Percentiles rank a stretch among this genome's conserved stretches.
These are phyloP conservation scores for Solanum appendiculatum DNA, from an alignment of 257 asterid genomes.

Conservation along the genomic window DNA sequence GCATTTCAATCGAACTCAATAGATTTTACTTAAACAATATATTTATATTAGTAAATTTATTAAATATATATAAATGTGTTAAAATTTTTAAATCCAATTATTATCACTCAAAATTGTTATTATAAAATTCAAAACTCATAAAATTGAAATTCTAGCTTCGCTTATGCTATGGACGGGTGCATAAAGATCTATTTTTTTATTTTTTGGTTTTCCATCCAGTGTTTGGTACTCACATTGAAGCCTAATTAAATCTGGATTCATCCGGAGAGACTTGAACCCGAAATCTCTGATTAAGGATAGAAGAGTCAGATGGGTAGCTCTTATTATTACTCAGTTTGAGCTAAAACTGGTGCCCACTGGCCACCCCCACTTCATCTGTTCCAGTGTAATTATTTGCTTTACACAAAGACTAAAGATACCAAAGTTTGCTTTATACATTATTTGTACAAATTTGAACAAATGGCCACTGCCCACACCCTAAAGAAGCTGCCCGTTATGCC, in stretches of 20 bases:
- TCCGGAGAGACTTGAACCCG: no score
- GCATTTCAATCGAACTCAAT: background rate
- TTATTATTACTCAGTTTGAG: background rate
- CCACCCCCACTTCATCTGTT: background rate
- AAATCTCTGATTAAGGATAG: no score
- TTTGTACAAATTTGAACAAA: background rate
- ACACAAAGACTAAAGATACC: background rate
- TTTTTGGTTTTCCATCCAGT: no score
- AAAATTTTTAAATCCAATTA: no score
- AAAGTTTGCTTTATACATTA: background rate
- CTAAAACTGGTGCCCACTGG: background rate
- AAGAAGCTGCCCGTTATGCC: background rate
- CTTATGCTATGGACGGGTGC: background rate
- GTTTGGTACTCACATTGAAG: no score
- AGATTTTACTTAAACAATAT: no score
- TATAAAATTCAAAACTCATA: no score
- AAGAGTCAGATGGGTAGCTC: background rate
- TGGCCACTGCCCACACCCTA: background rate
- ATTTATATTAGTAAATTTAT: no score
- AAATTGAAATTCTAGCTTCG: no score
- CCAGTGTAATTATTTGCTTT: background rate
- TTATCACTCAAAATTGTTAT: background rate
- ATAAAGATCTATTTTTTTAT: no score
- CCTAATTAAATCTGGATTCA: no score
- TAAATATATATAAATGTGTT: no score